A percentile compares a stretch with the other conserved stretches of the same genome.
phyloP scores from a whole-genome alignment of 306 rosid genomes.

The Cucurbita maxima region DNA sequence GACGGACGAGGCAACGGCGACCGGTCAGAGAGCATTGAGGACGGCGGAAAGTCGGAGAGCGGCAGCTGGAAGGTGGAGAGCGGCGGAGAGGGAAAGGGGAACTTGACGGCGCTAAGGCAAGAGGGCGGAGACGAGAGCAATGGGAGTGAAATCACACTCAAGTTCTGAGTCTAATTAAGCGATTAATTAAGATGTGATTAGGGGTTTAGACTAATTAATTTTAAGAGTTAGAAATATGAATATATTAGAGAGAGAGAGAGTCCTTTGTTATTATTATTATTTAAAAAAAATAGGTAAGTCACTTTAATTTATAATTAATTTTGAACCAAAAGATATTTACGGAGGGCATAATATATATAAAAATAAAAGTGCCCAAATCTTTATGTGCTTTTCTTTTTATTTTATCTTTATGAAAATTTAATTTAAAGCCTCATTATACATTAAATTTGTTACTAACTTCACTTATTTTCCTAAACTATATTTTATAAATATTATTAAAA shows the following conservation, averaged over 20 bases:
- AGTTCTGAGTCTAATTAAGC: slow-evolving; percentile 35
- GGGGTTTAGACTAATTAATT: slow-evolving; percentile 21
- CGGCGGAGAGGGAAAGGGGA: slow-evolving; percentile 48
- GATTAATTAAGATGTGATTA: slow-evolving; percentile 8
- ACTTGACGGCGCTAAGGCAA: slow-evolving; percentile 21
- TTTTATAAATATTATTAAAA: neutral
- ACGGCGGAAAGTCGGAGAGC: slow-evolving; percentile 88
- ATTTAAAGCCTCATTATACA: neutral
- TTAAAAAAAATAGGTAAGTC: too few relatives aligned
- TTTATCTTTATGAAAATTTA: neutral
- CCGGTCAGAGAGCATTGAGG: slow-evolving; percentile 84
- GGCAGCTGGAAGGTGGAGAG: slow-evolving; percentile 96
- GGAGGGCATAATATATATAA: neutral
- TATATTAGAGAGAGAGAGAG: neutral
- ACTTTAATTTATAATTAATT: slow-evolving; percentile 3
- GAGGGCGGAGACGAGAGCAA: slow-evolving; percentile 42
- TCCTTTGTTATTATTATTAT: neutral
- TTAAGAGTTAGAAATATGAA: neutral
- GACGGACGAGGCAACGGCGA: slow-evolving; percentile 34
- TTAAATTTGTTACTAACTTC: neutral
- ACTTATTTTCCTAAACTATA: neutral
- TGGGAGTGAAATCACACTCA: slow-evolving; percentile 72
- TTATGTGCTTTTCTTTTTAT: neutral
- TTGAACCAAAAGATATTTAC: neutral
- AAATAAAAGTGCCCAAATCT: neutral